Evolutionary conservation across 768 basidiomycete genomes (phyloP).

Genomic region (Calocybe indica): DNA sequence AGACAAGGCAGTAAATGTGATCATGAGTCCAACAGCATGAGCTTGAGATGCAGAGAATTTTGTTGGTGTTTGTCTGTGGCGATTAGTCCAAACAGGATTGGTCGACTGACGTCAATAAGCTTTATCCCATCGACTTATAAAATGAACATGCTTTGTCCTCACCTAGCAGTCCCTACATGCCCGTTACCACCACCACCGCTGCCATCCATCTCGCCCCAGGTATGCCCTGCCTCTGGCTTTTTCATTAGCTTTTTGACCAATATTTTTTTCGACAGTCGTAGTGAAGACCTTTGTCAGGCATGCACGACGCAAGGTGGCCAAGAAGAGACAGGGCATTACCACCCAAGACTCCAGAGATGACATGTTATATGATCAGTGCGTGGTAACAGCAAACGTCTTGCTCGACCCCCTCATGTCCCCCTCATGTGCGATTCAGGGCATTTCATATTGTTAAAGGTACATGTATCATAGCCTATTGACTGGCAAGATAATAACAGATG

Average conservation of each 20-base stretch:
- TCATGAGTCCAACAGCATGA: constrained; percentile 45
- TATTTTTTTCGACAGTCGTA: constrained; percentile 30
- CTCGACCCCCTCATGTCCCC: not conserved
- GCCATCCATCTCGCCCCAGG: constrained; percentile 51
- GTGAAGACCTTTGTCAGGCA: constrained; percentile 48
- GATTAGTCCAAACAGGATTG: constrained; percentile 12
- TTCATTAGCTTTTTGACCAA: too few species aligned
- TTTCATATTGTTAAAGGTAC: constrained; percentile 62
- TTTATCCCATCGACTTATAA: not conserved
- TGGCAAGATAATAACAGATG: not conserved
- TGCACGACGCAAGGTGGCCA: constrained; percentile 33
- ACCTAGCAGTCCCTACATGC: constrained; percentile 25
- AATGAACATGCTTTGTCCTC: constrained; percentile 1
- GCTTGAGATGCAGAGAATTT: constrained; percentile 1
- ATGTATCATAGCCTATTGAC: not conserved
- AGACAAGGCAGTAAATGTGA: constrained; percentile 90
- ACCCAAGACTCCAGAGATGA: constrained; percentile 51
- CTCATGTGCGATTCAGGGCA: constrained; percentile 30
- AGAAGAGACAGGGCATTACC: constrained; percentile 25
- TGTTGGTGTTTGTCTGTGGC: constrained; percentile 10
- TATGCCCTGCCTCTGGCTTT: constrained; percentile 10
- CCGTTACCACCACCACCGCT: constrained; percentile 48
- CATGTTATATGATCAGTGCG: constrained; percentile 66
- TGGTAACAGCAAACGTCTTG: not conserved
- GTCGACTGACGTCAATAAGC: constrained; percentile 18